These are phyloP conservation scores for Chrysanthemum makinoi DNA, from an alignment of 129 eudicot species.

Conservation along the genomic window DNA sequence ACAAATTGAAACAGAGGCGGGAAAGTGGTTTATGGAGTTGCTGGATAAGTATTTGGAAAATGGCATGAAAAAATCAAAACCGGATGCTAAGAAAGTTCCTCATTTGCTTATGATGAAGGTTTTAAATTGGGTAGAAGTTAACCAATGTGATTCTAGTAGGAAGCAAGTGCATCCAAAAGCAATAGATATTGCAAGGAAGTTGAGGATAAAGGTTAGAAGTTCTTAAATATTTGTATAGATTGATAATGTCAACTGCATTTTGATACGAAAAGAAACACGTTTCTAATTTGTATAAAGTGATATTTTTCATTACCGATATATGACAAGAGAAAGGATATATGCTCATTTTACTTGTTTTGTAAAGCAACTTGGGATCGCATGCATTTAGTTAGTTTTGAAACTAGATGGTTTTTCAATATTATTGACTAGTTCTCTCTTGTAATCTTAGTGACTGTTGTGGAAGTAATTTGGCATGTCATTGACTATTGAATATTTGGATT, in stretches of 20 bases:
- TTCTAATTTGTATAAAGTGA: not conserved
- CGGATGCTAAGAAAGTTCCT: slow-evolving; percentile 47
- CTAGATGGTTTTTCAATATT: too few relatives aligned
- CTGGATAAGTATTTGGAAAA: slow-evolving; percentile 70
- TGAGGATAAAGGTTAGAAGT: slow-evolving; percentile 74
- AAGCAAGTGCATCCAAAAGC: slow-evolving; percentile 79
- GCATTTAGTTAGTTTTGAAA: too few relatives aligned
- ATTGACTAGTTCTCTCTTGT: too few relatives aligned
- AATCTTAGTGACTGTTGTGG: too few relatives aligned
- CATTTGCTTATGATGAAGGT: slow-evolving; percentile 61
- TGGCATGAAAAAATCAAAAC: slow-evolving; percentile 48
- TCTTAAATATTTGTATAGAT: slow-evolving; percentile 34
- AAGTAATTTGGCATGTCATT: too few relatives aligned
- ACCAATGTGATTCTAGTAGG: slow-evolving; percentile 66
- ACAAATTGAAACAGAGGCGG: slow-evolving; percentile 83
- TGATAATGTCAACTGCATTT: slow-evolving; percentile 23
- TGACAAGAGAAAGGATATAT: too few relatives aligned
- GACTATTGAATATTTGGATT: too few relatives aligned
- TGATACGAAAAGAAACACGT: slow-evolving; percentile 11
- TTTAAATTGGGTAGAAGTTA: slow-evolving; percentile 79
- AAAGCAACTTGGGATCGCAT: too few relatives aligned
- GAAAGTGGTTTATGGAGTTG: slow-evolving; percentile 93
- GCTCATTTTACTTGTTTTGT: too few relatives aligned
- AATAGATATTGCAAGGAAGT: slow-evolving; percentile 66
- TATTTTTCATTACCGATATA: too few relatives aligned